Conservation (phyloP, 768 basidiomycete genomes). For the Leccinellum luteum region DNA sequence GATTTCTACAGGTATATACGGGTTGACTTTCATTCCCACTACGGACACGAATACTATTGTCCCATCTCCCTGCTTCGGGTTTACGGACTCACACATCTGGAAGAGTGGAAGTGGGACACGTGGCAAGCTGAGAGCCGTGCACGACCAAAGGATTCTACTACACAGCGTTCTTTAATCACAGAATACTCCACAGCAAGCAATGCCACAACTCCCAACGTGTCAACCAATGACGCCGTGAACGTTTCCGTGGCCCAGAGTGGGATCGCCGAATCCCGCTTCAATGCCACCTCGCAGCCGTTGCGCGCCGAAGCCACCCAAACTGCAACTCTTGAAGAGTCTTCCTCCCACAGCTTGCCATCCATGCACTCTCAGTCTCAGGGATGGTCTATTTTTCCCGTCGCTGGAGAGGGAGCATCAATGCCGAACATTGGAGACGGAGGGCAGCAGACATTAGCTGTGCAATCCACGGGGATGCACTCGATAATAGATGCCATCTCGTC, state of each 20-base stretch:
- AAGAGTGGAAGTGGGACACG: slow-evolving; percentile 90
- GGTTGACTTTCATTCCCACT: slow-evolving; percentile 91
- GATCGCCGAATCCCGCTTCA: not conserved
- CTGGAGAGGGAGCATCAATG: not conserved
- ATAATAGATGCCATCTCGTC: slow-evolving; percentile 26
- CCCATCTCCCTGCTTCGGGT: slow-evolving; percentile 90
- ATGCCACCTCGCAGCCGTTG: not conserved
- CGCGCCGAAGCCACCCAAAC: not conserved
- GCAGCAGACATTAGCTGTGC: not conserved
- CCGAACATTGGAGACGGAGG: not conserved
- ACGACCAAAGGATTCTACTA: slow-evolving; percentile 36
- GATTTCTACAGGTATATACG: slow-evolving; percentile 94
- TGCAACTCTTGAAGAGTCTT: not conserved
- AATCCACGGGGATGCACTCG: slow-evolving; percentile 5
- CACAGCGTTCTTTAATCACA: slow-evolving; percentile 15
- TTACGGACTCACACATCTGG: slow-evolving; percentile 94
- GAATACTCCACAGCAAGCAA: slow-evolving; percentile 19
- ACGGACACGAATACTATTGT: slow-evolving; percentile 95
- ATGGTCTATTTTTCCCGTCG: not conserved
- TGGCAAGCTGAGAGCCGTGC: slow-evolving; percentile 72
- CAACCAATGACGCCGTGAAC: slow-evolving; percentile 3
- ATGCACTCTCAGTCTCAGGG: not conserved
- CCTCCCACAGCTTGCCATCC: not conserved
- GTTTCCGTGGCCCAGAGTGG: slow-evolving; percentile 2
- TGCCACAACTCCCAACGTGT: not conserved